Conservation (phyloP, 176 grass and related monocot species). For the Saccharum spontaneum region DNA sequence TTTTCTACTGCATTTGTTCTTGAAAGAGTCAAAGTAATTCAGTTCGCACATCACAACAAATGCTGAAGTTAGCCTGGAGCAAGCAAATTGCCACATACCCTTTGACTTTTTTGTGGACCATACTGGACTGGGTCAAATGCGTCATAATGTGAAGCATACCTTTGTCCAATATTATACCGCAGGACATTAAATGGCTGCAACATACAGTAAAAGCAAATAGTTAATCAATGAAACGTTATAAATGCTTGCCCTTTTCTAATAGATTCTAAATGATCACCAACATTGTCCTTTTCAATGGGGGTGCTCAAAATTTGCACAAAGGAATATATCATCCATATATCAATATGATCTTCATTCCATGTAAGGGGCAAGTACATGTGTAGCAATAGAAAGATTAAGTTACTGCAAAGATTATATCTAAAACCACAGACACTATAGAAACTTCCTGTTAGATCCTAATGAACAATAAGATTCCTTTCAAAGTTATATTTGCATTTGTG, state of each 20-base stretch:
- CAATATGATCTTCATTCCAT: neutral
- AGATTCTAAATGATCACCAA: constrained; percentile 2
- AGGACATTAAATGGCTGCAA: constrained; percentile 87
- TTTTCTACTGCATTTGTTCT: neutral
- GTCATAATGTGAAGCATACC: constrained; percentile 95
- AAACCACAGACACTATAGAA: neutral
- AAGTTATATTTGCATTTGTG: constrained; percentile 16
- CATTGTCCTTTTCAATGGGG: neutral
- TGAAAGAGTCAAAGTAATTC: neutral
- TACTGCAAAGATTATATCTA: neutral
- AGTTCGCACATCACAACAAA: neutral
- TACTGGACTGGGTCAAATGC: constrained; percentile 91
- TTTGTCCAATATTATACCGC: constrained; percentile 89
- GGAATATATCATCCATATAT: neutral
- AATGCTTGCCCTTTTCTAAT: neutral
- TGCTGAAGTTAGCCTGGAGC: constrained; percentile 2
- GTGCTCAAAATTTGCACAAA: neutral
- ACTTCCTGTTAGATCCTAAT: neutral
- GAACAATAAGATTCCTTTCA: neutral
- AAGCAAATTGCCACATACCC: constrained; percentile 51
- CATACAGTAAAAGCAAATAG: constrained; percentile 27
- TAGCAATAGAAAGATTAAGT: neutral
- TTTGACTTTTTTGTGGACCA: constrained; percentile 90
- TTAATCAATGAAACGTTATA: neutral
- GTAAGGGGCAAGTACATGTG: neutral